A percentile compares a stretch with the other conserved stretches of the same genome.
phyloP scores from a whole-genome alignment of 169 alveolate species.

The Cyclospora cayetanensis region DNA sequence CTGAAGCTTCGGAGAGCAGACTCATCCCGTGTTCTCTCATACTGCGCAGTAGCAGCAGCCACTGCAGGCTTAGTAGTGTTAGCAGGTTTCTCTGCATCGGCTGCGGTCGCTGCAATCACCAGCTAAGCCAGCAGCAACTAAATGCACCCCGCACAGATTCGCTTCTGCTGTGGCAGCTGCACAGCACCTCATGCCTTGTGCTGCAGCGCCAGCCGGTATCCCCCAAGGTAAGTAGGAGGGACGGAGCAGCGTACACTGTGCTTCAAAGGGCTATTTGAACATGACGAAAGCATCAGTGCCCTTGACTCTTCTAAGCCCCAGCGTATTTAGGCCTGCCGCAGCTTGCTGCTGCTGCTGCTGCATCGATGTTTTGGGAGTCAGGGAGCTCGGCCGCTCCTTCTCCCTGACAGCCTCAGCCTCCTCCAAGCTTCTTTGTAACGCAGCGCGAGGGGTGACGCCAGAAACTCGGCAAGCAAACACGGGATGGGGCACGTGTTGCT shows the following conservation, averaged over 20 bases:
- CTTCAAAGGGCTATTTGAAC: not conserved
- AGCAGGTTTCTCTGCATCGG: no score
- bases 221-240: no score
- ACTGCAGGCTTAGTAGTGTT: no score
- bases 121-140: not conserved
- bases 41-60: no score
- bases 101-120: no score
- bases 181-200: not conserved
- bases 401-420: not conserved
- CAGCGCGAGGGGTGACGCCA: not conserved
- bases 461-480: not conserved
- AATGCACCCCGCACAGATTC: not conserved
- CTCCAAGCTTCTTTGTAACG: not conserved
- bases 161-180: conserved; percentile 21
- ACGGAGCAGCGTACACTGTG: not conserved
- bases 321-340: not conserved
- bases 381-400: not conserved
- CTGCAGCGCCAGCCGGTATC: no score
- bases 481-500: not conserved
- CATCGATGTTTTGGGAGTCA: not conserved
- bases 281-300: conserved; percentile 34
- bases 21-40: no score
- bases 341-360: conserved; percentile 56
- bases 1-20: no score
- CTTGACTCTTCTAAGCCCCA: not conserved